phyloP scores from a whole-genome alignment of 106 monocot species.

The Iris macrosiphon region DNA sequence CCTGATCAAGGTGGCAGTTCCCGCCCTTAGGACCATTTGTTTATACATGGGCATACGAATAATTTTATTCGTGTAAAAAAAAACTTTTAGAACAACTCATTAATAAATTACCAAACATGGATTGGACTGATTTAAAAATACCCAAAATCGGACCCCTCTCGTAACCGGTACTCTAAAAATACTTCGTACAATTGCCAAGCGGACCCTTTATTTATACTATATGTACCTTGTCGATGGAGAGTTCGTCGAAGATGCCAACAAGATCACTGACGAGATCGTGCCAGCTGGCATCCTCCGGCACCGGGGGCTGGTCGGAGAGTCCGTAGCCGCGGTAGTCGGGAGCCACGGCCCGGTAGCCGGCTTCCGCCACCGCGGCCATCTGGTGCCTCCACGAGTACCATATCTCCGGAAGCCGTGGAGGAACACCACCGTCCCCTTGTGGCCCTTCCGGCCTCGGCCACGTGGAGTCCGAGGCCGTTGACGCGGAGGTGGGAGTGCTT shows the following conservation, averaged over 20 bases:
- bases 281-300: slow-evolving; percentile 28
- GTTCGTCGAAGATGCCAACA: slow-evolving; percentile 38
- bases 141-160: too few relatives aligned
- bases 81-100: too few relatives aligned
- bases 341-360: slow-evolving; percentile 48
- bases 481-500: slow-evolving; percentile 31
- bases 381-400: slow-evolving; percentile 89
- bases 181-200: too few relatives aligned
- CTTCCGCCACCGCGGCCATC: slow-evolving; percentile 46
- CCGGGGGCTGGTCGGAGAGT: slow-evolving; percentile 21
- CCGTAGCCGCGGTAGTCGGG: slow-evolving; percentile 43
- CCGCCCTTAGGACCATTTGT: too few relatives aligned
- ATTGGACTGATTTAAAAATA: too few relatives aligned
- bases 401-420: slow-evolving; percentile 76
- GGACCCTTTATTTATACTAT: too few relatives aligned
- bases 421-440: slow-evolving; percentile 55
- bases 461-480: slow-evolving; percentile 31
- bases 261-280: slow-evolving; percentile 33
- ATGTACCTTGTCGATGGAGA: slow-evolving; percentile 24
- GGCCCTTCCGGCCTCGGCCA: slow-evolving; percentile 37
- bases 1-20: too few relatives aligned
- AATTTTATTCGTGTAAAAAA: too few relatives aligned
- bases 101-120: too few relatives aligned
- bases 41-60: too few relatives aligned
- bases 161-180: too few relatives aligned